phyloP scores from a whole-genome alignment of 768 basidiomycete species.

The Calocybe indica region DNA sequence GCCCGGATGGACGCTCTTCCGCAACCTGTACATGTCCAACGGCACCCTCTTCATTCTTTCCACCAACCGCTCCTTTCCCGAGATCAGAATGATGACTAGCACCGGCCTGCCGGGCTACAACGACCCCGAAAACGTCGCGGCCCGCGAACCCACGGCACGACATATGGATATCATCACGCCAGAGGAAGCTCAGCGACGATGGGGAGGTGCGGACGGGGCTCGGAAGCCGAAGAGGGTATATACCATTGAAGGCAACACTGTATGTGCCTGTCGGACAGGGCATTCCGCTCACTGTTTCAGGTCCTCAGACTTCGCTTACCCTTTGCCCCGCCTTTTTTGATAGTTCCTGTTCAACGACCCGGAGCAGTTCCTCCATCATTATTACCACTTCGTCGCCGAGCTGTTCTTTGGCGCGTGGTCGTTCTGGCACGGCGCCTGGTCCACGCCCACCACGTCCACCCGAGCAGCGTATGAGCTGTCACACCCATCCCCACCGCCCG shows the following conservation, averaged over 20 bases:
- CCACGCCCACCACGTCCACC: constrained; percentile 13
- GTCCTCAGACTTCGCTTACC: too few relatives aligned
- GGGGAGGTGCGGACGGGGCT: constrained; percentile 39
- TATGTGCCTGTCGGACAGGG: constrained; percentile 17
- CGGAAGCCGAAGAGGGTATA: constrained; percentile 45
- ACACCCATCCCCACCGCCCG: constrained; percentile 35
- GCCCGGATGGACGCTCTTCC: constrained; percentile 83
- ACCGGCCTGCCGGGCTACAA: constrained; percentile 53
- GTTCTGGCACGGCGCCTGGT: constrained; percentile 58
- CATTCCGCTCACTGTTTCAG: too few relatives aligned
- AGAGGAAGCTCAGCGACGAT: constrained; percentile 51
- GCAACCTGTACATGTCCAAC: constrained; percentile 80
- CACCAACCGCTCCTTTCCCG: constrained; percentile 25
- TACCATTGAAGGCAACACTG: constrained; percentile 69
- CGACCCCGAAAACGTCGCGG: constrained; percentile 57
- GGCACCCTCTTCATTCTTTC: constrained; percentile 74
- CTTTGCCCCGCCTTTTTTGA: too few relatives aligned
- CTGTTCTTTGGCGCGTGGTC: constrained; percentile 72
- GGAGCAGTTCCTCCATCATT: constrained; percentile 73
- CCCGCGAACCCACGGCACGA: constrained; percentile 58
- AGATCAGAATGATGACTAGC: constrained; percentile 60
- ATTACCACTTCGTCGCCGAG: constrained; percentile 86
- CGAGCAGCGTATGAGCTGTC: constrained; percentile 7
- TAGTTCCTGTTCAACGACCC: constrained; percentile 67
- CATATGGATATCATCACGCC: constrained; percentile 60